phyloP scores from a whole-genome alignment of 2,329 filamentous ascomycete species.

The Pleurostoma richardsiae region DNA sequence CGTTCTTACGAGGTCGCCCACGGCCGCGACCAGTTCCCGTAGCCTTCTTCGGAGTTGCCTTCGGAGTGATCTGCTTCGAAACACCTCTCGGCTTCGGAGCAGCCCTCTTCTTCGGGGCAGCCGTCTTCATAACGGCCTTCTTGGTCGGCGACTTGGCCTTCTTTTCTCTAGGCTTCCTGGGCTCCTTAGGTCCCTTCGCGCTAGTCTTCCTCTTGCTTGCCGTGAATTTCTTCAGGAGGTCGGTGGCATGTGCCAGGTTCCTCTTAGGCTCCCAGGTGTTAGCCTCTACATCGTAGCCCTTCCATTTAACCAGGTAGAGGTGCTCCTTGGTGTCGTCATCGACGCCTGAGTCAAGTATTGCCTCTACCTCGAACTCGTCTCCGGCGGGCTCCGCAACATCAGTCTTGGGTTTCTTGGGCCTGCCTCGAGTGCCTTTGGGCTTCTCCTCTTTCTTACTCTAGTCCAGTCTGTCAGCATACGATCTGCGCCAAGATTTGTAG shows the following conservation, averaged over 20 bases:
- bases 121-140: conserved; percentile 1
- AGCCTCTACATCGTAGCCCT: conserved; percentile 33
- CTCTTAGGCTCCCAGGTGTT: conserved; percentile 50
- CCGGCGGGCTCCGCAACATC: conserved; percentile 6
- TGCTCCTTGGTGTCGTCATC: conserved; percentile 29
- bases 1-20: neutral
- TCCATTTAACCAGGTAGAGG: conserved; percentile 50
- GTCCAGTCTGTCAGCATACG: neutral
- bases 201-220: conserved; percentile 9
- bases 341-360: conserved; percentile 34
- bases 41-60: conserved; percentile 6
- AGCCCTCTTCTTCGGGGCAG: conserved; percentile 2
- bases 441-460: neutral
- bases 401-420: conserved; percentile 7
- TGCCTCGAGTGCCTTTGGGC: conserved; percentile 5
- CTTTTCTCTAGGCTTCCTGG: conserved; percentile 1
- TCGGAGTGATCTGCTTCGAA: conserved; percentile 6
- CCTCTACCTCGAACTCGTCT: conserved; percentile 41
- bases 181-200: neutral
- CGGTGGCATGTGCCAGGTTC: conserved; percentile 34
- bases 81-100: neutral
- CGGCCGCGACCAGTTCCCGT: conserved; percentile 1
- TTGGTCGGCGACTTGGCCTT: conserved; percentile 7
- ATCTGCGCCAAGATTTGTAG: neutral
- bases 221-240: conserved; percentile 31